Percentiles rank a stretch among this genome's conserved stretches.
phyloP scores from a whole-genome alignment of 2,329 filamentous ascomycete genomes.

The Elsinoe arachidis region DNA sequence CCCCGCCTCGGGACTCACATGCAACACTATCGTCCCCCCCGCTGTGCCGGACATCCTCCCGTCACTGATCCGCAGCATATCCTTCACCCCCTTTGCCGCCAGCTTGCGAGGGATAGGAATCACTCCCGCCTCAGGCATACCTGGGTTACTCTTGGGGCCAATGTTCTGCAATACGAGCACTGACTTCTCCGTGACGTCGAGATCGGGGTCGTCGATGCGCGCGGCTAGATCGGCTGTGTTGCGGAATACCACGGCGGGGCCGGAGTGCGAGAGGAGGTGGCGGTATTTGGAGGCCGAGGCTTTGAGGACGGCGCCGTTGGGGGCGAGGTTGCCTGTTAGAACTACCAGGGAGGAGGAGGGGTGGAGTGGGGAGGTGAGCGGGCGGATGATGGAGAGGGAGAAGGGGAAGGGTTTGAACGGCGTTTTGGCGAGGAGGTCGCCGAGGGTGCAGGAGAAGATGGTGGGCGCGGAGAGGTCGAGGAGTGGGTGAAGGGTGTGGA shows the following conservation, averaged over 20 bases:
- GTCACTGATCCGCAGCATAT: constrained; percentile 48
- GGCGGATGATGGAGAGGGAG: constrained; percentile 36
- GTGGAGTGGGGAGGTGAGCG: constrained; percentile 38
- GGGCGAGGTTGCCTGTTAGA: constrained; percentile 41
- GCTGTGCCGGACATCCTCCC: constrained; percentile 49
- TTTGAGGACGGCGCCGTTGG: constrained; percentile 42
- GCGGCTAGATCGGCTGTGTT: constrained; percentile 39
- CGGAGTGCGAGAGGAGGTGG: constrained; percentile 36
- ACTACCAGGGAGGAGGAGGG: constrained; percentile 39
- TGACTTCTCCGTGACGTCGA: constrained; percentile 37
- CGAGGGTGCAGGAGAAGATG: constrained; percentile 40
- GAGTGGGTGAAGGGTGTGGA: constrained; percentile 39
- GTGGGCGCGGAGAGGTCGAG: constrained; percentile 40
- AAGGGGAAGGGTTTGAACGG: constrained; percentile 36
- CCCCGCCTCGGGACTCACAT: constrained; percentile 45
- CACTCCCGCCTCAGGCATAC: constrained; percentile 46
- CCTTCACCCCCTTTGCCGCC: constrained; percentile 37
- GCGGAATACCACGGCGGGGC: constrained; percentile 41
- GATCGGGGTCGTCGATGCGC: constrained; percentile 38
- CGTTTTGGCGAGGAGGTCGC: constrained; percentile 36
- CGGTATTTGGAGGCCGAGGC: constrained; percentile 43
- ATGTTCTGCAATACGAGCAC: constrained; percentile 43
- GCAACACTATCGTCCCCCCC: constrained; percentile 46
- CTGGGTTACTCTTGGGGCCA: constrained; percentile 43
- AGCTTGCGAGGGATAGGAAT: constrained; percentile 45